Evolutionary conservation across 306 rosid genomes (phyloP).

Genomic region (Acmispon strigosus): DNA sequence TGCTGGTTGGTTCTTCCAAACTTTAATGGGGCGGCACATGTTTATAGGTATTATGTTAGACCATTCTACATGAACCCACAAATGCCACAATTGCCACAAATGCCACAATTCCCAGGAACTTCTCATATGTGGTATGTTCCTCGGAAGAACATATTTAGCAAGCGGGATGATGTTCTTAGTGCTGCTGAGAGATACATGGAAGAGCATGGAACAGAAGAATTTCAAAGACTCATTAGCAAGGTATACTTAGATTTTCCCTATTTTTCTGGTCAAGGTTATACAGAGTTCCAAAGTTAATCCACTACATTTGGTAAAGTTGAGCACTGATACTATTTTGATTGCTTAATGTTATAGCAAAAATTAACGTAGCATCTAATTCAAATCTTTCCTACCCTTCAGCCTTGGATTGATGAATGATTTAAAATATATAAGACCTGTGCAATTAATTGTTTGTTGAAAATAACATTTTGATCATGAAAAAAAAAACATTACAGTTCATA

Average conservation of each 20-base stretch:
- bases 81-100: conserved; percentile 12
- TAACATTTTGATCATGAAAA: neutral
- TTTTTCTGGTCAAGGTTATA: neutral
- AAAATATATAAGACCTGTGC: neutral
- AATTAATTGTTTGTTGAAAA: neutral
- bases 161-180: conserved; percentile 64
- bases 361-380: neutral
- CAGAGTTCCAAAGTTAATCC: neutral
- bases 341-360: neutral
- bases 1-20: conserved; percentile 96
- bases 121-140: conserved; percentile 79
- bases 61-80: conserved; percentile 86
- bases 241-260: conserved; percentile 22
- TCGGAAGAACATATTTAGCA: conserved; percentile 48
- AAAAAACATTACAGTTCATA: neutral
- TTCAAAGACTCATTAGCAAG: conserved; percentile 77
- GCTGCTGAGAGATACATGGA: conserved; percentile 80
- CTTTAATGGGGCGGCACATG: conserved; percentile 86
- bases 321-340: neutral
- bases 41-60: conserved; percentile 62
- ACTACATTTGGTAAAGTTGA: neutral
- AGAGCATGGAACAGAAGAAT: conserved; percentile 75
- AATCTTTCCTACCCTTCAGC: neutral
- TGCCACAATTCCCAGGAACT: conserved; percentile 22
- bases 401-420: neutral